Percentiles rank a stretch among this genome's conserved stretches.
Evolutionary conservation across 768 basidiomycete genomes (phyloP).

Genomic region (Piloderma croceum): DNA sequence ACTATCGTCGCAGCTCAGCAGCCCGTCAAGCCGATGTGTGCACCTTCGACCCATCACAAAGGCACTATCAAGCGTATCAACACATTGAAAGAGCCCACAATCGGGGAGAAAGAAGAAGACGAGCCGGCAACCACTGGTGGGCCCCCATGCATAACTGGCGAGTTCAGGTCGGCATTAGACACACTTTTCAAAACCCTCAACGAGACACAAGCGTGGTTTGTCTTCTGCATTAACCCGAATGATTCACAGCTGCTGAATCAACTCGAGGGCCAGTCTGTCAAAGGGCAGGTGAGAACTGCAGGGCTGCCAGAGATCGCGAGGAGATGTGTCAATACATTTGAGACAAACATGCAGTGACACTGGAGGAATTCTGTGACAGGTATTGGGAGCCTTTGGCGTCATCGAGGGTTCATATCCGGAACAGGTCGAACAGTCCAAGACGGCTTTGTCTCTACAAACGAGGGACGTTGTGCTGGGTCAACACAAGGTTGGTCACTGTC

Average conservation of each 20-base stretch:
- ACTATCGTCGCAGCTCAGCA: slow-evolving; percentile 95
- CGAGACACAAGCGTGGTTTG: slow-evolving; percentile 86
- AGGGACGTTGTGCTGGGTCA: slow-evolving; percentile 76
- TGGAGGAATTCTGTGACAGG: slow-evolving; percentile 78
- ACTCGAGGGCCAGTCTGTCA: slow-evolving; percentile 85
- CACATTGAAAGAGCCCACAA: slow-evolving; percentile 27
- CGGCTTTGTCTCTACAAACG: slow-evolving; percentile 53
- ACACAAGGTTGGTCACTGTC: slow-evolving; percentile 64
- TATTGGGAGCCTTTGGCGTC: slow-evolving; percentile 72
- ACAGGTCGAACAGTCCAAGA: slow-evolving; percentile 53
- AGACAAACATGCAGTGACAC: slow-evolving; percentile 85
- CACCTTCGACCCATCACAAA: slow-evolving; percentile 84
- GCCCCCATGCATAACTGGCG: slow-evolving; percentile 76
- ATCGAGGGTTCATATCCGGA: slow-evolving; percentile 56
- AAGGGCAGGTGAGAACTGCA: slow-evolving; percentile 81
- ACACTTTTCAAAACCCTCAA: slow-evolving; percentile 82
- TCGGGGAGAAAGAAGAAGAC: slow-evolving; percentile 42
- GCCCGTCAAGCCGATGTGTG: slow-evolving; percentile 88
- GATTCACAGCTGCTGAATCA: slow-evolving; percentile 94
- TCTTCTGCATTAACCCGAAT: slow-evolving; percentile 93
- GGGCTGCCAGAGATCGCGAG: slow-evolving; percentile 76
- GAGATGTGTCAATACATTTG: slow-evolving; percentile 60
- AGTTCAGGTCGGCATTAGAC: slow-evolving; percentile 81
- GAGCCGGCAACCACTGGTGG: slow-evolving; percentile 27
- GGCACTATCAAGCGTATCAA: slow-evolving; percentile 54